Evolutionary conservation across 805 yeast genomes (phyloP), one percentile per base, ranked within the genome.

Genomic region (Suhomyces pyralidae): DNA sequence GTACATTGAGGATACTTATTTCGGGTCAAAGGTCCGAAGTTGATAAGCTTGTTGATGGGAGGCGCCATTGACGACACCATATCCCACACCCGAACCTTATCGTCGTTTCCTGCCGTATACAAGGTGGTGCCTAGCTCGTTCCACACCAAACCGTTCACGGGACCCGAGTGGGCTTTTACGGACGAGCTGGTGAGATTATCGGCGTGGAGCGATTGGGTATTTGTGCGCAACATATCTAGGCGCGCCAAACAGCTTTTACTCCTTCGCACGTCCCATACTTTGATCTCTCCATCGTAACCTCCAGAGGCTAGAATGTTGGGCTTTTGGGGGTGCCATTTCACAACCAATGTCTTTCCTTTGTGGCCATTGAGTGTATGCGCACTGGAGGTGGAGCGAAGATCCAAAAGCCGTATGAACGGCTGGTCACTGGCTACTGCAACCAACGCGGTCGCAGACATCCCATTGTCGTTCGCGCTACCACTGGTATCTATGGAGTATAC

Each of bases 221-320:
- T 73, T 1, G 83, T 78, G 15, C 78, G 69, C 40, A 76, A 67
- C 73, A 82, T 73, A 62, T 90, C 92, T 53, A 90, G 67, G 14
- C 83, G 76, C 44, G 84, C 77, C 22, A 89, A 66, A 60, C 90
- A 85, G 34, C 86, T 79, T 15, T 77, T 74, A 22, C 89, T 81
- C 46, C 87, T 71, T 46, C 98, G 70, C 9, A 90, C 79, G 64
- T 92, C 98, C 97, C 97, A 92, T 0, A 92, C 64, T 49, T 88
- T 78, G 7, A 88, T 84, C 45, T 85, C 85, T 0, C 97, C 97
- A 59, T 86, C 90, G 15, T 82, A 79, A 19, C 93, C 91, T 1
- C 96, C 97, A 3, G 90, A 79, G 0, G 92, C 91, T 1, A 92
- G 71, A 3, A 87, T 55, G 60, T 86, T 69, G 0, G 82, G 68